These are phyloP conservation scores for Apiotrichum porosum DNA, from an alignment of 1,284 basidiomycete species.

Conservation along the genomic window DNA sequence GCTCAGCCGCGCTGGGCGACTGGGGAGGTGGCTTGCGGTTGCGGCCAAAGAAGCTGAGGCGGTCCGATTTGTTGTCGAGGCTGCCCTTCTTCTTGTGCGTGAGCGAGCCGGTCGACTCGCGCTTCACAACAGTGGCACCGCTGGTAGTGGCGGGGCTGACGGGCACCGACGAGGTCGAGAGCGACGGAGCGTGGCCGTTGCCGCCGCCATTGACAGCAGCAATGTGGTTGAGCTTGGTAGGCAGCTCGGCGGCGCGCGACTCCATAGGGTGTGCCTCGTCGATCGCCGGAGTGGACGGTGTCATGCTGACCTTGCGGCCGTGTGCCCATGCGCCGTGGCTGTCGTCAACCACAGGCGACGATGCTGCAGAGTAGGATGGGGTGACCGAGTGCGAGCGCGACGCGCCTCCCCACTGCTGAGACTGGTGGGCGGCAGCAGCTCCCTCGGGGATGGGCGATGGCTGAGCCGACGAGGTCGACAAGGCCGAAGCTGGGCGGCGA, in stretches of 20 bases:
- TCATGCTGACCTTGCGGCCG: constrained; percentile 35
- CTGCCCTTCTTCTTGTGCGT: constrained; percentile 42
- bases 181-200: background rate
- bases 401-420: background rate
- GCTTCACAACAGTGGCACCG: constrained; percentile 27
- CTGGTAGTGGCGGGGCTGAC: constrained; percentile 6
- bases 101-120: constrained; percentile 41
- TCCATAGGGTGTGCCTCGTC: constrained; percentile 7
- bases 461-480: constrained; percentile 33
- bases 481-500: constrained; percentile 60
- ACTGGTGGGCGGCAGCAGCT: background rate
- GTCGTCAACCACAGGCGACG: constrained; percentile 14
- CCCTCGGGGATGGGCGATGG: background rate
- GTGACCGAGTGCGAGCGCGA: background rate
- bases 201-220: background rate
- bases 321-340: constrained; percentile 19
- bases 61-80: constrained; percentile 47
- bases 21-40: constrained; percentile 70
- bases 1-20: constrained; percentile 16
- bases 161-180: constrained; percentile 6
- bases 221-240: too few species aligned
- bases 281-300: constrained; percentile 19
- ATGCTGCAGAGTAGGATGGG: background rate
- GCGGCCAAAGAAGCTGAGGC: constrained; percentile 65
- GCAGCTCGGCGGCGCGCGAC: background rate